Percentiles rank a stretch among this genome's conserved stretches.
Conservation (phyloP, 257 asterid genomes). For the Solanum virginianum region DNA sequence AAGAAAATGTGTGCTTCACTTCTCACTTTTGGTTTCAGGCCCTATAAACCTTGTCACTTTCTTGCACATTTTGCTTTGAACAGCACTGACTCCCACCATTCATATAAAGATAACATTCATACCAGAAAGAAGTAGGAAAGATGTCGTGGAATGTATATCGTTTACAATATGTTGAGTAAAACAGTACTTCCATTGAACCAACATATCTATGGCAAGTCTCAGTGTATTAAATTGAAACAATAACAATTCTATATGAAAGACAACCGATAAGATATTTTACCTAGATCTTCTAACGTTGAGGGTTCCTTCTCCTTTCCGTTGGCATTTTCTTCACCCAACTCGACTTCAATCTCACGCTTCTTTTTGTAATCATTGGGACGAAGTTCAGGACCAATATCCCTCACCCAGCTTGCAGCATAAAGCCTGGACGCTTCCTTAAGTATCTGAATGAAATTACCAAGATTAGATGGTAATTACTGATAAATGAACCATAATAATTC, state of each 20-base stretch:
- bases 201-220: neutral
- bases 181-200: neutral
- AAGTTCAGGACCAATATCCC: conserved; percentile 93
- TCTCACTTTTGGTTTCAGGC: neutral
- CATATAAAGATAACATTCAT: neutral
- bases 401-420: conserved; percentile 85
- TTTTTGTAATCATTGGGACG: conserved; percentile 65
- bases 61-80: neutral
- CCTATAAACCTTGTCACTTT: neutral
- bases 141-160: neutral
- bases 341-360: conserved; percentile 21
- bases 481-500: neutral
- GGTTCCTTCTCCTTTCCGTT: conserved; percentile 38
- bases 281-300: conserved; percentile 85
- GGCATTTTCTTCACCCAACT: conserved; percentile 10
- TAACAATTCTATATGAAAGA: neutral
- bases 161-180: neutral
- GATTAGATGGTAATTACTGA: neutral
- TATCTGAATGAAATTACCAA: conserved; percentile 28
- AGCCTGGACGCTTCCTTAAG: conserved; percentile 77
- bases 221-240: neutral
- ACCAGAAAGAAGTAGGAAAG: neutral
- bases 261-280: conserved; percentile 40
- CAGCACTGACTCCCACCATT: neutral
- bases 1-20: neutral